A percentile compares a stretch with the other conserved stretches of the same genome.
Evolutionary conservation across 805 yeast species (phyloP).

Genomic region (Wickerhamiella lipophila): DNA sequence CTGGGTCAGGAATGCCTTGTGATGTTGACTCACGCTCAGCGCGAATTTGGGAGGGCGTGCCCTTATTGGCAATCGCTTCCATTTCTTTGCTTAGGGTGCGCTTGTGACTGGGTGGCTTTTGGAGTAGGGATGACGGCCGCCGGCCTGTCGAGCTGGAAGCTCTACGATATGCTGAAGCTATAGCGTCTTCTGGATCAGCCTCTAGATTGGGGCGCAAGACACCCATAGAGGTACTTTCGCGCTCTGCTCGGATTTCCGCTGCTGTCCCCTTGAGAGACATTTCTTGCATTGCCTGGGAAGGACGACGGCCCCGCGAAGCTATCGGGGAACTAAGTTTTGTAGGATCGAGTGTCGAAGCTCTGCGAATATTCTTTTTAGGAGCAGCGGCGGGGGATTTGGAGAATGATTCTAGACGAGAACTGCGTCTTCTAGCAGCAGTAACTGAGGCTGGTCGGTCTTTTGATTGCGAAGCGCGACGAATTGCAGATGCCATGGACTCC

Average conservation of each 20-base stretch:
- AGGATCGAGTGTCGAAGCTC: neutral
- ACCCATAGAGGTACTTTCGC: constrained; percentile 3
- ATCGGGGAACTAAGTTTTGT: neutral
- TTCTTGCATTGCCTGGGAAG: neutral
- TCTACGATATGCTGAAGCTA: constrained; percentile 2
- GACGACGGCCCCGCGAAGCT: neutral
- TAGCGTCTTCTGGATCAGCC: neutral
- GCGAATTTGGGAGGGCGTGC: constrained; percentile 5
- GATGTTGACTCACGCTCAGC: constrained; percentile 6
- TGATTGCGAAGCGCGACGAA: constrained; percentile 3
- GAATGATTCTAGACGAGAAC: neutral
- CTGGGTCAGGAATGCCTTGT: neutral
- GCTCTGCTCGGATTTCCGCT: constrained; percentile 5
- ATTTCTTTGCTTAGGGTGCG: neutral
- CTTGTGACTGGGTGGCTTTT: neutral
- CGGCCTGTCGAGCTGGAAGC: neutral
- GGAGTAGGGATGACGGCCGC: neutral
- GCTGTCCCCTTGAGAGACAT: neutral
- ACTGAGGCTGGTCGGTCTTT: neutral
- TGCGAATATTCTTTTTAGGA: neutral
- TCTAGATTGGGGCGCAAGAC: neutral
- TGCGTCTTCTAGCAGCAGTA: neutral
- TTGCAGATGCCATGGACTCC: constrained; percentile 3
- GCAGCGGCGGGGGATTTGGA: neutral
- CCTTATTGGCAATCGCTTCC: neutral